Conservation (phyloP, 257 asterid genomes). For the Jacaranda mimosifolia region DNA sequence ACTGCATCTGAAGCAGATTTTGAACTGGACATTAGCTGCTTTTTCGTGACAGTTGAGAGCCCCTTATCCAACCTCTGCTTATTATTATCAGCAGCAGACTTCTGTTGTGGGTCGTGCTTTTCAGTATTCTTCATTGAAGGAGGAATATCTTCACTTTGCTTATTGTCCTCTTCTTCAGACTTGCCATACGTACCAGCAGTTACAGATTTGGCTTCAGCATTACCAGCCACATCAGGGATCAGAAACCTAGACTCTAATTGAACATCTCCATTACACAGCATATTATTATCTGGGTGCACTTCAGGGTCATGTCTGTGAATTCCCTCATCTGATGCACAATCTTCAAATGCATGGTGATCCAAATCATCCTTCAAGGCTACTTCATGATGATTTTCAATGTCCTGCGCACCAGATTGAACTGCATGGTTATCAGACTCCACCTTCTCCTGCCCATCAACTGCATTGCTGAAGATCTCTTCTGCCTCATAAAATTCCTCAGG, state of each 20-base stretch:
- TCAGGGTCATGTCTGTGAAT: constrained; percentile 49
- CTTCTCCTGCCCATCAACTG: constrained; percentile 69
- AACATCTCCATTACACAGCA: constrained; percentile 42
- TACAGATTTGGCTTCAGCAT: constrained; percentile 43
- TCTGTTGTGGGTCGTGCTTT: constrained; percentile 59
- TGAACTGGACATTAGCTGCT: constrained; percentile 52
- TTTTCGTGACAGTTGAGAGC: constrained; percentile 53
- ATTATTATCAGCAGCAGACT: constrained; percentile 53
- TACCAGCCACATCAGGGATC: constrained; percentile 42
- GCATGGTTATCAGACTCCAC: constrained; percentile 57
- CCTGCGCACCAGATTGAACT: constrained; percentile 49
- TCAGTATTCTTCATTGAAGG: constrained; percentile 55
- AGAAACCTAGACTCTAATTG: constrained; percentile 37
- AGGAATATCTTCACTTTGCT: constrained; percentile 50
- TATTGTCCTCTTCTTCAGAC: constrained; percentile 57
- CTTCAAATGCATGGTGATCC: constrained; percentile 84
- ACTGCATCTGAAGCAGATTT: constrained; percentile 63
- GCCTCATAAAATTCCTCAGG: constrained; percentile 96
- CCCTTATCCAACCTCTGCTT: constrained; percentile 70
- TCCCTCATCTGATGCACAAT: constrained; percentile 81
- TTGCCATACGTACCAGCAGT: constrained; percentile 38
- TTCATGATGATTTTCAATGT: constrained; percentile 52
- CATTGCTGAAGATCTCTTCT: constrained; percentile 91
- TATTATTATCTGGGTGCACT: constrained; percentile 36
- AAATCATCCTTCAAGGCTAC: constrained; percentile 61